phyloP scores from a whole-genome alignment of 2,329 filamentous ascomycete species.

The Paecilomyces fulvus region DNA sequence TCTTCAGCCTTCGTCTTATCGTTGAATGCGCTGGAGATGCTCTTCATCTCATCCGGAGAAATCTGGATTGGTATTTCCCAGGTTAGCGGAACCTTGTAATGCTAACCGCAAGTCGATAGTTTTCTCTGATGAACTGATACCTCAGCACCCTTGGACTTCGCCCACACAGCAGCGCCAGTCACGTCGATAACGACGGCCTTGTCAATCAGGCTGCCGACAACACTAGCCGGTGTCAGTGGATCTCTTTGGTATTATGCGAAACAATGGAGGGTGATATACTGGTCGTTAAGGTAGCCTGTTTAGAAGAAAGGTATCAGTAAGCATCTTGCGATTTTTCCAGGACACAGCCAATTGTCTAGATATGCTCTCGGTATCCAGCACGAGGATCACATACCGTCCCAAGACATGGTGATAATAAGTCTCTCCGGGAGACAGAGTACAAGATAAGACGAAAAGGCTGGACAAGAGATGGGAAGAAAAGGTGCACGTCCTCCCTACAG shows the following conservation, averaged over 20 bases:
- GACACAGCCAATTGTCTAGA: neutral
- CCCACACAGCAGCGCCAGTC: constrained; percentile 76
- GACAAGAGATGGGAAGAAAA: neutral
- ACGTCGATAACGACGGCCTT: constrained; percentile 76
- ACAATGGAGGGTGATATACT: constrained; percentile 1
- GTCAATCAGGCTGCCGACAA: constrained; percentile 72
- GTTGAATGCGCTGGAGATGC: constrained; percentile 45
- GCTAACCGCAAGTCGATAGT: neutral
- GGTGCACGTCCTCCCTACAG: neutral
- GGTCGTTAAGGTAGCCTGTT: constrained; percentile 2
- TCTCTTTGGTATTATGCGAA: neutral
- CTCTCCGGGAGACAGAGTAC: constrained; percentile 2
- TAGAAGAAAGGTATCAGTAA: neutral
- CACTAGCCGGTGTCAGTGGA: constrained; percentile 43
- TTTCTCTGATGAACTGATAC: constrained; percentile 40
- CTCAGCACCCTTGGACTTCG: constrained; percentile 59
- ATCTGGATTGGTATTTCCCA: constrained; percentile 28
- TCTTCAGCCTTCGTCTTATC: constrained; percentile 50
- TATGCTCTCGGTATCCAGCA: neutral
- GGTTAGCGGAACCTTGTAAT: neutral
- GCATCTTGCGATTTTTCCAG: neutral
- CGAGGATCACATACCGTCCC: constrained; percentile 50
- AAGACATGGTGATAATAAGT: constrained; percentile 18
- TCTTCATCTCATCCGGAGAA: constrained; percentile 47
- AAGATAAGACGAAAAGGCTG: constrained; percentile 1